A percentile compares a stretch with the other conserved stretches of the same genome.
phyloP scores from a whole-genome alignment of 2,329 filamentous ascomycete species.

The Calonectria honghensis region DNA sequence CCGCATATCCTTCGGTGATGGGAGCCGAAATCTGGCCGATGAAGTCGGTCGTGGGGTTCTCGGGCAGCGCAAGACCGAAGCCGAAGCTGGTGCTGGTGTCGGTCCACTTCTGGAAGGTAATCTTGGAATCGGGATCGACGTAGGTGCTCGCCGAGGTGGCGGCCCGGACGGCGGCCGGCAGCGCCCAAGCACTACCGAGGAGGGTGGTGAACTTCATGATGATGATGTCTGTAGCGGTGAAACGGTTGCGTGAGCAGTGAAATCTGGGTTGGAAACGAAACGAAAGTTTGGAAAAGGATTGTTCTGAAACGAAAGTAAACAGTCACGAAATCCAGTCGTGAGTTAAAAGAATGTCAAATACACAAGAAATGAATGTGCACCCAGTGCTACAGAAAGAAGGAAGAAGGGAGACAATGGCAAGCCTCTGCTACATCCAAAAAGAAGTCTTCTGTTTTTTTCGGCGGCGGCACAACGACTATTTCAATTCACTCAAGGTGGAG shows the following conservation, averaged over 20 bases:
- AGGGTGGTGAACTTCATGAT: conserved; percentile 47
- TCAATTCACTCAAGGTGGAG: conserved; percentile 19
- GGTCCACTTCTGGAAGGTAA: conserved; percentile 71
- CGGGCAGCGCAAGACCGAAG: conserved; percentile 74
- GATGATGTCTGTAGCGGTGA: not conserved
- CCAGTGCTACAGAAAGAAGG: conserved; percentile 41
- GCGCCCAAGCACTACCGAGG: conserved; percentile 47
- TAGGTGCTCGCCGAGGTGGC: conserved; percentile 55
- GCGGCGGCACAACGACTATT: conserved; percentile 14
- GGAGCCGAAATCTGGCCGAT: conserved; percentile 73
- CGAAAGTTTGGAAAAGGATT: conserved; percentile 21
- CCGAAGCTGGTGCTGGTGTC: conserved; percentile 67
- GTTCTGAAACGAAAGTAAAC: conserved; percentile 34
- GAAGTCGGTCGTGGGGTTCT: conserved; percentile 72
- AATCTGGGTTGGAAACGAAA: conserved; percentile 10
- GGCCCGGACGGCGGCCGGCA: conserved; percentile 41
- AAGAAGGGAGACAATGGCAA: conserved; percentile 37
- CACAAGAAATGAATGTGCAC: conserved; percentile 38
- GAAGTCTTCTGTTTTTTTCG: not conserved
- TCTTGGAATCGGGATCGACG: conserved; percentile 69
- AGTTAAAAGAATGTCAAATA: conserved; percentile 35
- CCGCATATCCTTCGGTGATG: conserved; percentile 69
- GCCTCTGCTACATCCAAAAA: conserved; percentile 29
- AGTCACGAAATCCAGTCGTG: conserved; percentile 39
- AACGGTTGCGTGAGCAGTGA: not conserved